Percentiles rank a stretch among this genome's conserved stretches.
These are phyloP conservation scores for Picochlorum sp. DNA, from an alignment of 139 green algal genomes.

Conservation along the genomic window DNA sequence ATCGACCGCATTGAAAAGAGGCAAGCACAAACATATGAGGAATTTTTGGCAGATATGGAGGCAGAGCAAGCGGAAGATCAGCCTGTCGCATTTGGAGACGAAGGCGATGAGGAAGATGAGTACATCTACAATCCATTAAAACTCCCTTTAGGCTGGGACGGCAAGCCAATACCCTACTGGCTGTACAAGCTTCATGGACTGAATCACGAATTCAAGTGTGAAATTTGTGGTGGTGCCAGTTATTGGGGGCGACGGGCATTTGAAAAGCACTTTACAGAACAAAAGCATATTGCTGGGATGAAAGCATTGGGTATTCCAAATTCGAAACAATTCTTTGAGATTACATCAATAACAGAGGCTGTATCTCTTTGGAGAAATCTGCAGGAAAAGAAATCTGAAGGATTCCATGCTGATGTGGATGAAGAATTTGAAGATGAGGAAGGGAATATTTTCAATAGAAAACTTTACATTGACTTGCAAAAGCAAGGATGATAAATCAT, in stretches of 20 bases:
- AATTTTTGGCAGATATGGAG: slow-evolving; percentile 58
- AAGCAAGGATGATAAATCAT: slow-evolving; percentile 72
- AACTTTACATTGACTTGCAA: slow-evolving; percentile 78
- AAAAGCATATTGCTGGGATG: slow-evolving; percentile 84
- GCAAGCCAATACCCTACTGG: slow-evolving; percentile 99
- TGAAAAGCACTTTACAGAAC: slow-evolving; percentile 96
- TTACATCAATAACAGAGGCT: slow-evolving; percentile 84
- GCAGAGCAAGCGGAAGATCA: slow-evolving; percentile 28
- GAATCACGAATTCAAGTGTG: slow-evolving; percentile 88
- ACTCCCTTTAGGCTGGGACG: slow-evolving; percentile 96
- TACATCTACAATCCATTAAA: slow-evolving; percentile 99
- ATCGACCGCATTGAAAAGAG: slow-evolving; percentile 84
- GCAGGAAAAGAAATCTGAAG: slow-evolving; percentile 27
- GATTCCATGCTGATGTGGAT: slow-evolving; percentile 36
- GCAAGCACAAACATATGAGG: slow-evolving; percentile 82
- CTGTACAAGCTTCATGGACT: slow-evolving; percentile 99
- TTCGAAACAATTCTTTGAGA: slow-evolving; percentile 90
- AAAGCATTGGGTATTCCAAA: slow-evolving; percentile 91
- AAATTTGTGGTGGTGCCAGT: slow-evolving; percentile 91
- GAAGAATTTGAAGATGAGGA: slow-evolving; percentile 74
- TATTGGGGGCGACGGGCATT: slow-evolving; percentile 92
- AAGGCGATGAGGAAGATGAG: slow-evolving; percentile 74
- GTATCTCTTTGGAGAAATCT: slow-evolving; percentile 71
- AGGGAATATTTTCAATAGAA: slow-evolving; percentile 87
- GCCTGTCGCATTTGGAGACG: slow-evolving; percentile 10